A percentile compares a stretch with the other conserved stretches of the same genome.
Conservation (phyloP, 768 basidiomycete genomes). For the Calocera cornea region DNA sequence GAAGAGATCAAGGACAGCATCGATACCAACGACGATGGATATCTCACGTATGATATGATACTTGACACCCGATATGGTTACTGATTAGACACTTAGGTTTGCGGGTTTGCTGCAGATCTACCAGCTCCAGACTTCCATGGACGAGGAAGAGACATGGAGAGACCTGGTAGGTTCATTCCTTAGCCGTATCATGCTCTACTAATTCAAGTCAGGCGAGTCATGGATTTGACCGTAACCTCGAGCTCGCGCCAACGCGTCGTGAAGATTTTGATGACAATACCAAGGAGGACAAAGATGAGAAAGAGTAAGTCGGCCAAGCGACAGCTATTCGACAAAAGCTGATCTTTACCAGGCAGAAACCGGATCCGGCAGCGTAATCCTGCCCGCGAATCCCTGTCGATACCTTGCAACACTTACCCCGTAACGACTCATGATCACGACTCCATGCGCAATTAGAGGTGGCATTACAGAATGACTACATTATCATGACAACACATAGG, state of each 20-base stretch:
- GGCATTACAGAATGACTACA: neutral
- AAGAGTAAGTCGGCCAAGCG: neutral
- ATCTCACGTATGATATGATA: constrained; percentile 43
- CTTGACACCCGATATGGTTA: neutral
- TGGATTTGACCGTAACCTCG: constrained; percentile 57
- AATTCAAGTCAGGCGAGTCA: constrained; percentile 42
- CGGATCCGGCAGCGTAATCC: neutral
- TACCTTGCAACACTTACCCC: neutral
- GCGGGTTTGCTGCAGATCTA: constrained; percentile 74
- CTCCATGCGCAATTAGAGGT: neutral
- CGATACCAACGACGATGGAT: constrained; percentile 56
- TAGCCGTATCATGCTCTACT: neutral
- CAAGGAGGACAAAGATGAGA: neutral
- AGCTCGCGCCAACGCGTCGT: constrained; percentile 42
- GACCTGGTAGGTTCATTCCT: constrained; percentile 42
- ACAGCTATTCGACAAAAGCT: neutral
- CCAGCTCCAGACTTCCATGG: constrained; percentile 71
- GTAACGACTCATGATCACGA: neutral
- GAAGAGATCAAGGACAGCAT: constrained; percentile 64
- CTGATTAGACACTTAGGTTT: constrained; percentile 32
- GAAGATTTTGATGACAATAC: constrained; percentile 32
- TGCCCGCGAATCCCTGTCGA: neutral
- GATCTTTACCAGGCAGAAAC: neutral
- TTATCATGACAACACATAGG: neutral
- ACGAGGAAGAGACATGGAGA: constrained; percentile 63